These are phyloP conservation scores for Penicillium capsulatum DNA, from an alignment of 2,329 filamentous ascomycete genomes.

Conservation along the genomic window DNA sequence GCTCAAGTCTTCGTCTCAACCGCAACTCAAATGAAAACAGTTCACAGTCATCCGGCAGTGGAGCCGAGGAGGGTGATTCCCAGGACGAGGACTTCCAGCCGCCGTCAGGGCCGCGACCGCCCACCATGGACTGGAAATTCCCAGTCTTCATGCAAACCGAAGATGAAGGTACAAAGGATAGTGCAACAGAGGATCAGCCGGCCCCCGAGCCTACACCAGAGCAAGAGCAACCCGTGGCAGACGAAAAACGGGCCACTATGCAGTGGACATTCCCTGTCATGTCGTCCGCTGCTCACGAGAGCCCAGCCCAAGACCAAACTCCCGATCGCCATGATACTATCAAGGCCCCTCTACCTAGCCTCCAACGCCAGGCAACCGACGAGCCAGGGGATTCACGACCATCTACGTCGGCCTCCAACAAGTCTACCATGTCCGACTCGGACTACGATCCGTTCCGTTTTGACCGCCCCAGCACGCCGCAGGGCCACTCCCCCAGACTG, in stretches of 20 bases:
- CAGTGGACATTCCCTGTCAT: conserved; percentile 55
- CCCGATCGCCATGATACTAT: conserved; percentile 32
- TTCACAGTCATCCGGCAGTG: conserved; percentile 30
- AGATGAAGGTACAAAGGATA: conserved; percentile 13
- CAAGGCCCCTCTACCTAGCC: conserved; percentile 24
- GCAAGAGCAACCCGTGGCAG: conserved; percentile 22
- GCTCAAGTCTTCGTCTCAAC: conserved; percentile 46
- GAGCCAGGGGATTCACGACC: conserved; percentile 34
- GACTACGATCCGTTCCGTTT: conserved; percentile 44
- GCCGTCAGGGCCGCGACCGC: conserved; percentile 39
- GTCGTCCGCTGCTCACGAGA: conserved; percentile 19
- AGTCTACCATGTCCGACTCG: conserved; percentile 35
- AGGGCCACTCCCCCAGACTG: conserved; percentile 1
- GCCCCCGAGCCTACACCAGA: conserved; percentile 3
- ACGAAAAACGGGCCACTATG: conserved; percentile 42
- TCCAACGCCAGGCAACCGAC: conserved; percentile 18
- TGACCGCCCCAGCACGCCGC: conserved; percentile 33
- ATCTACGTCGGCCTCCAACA: conserved; percentile 35
- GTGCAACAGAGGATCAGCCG: conserved; percentile 1
- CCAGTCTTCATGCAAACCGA: conserved; percentile 30
- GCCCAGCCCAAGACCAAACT: conserved; percentile 10
- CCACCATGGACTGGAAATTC: conserved; percentile 48
- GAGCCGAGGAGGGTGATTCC: conserved; percentile 22
- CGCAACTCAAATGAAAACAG: conserved; percentile 37
- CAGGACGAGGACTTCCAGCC: conserved; percentile 32